Percentiles rank a stretch among this genome's conserved stretches.
These are phyloP conservation scores for Pleurotus tuber-regium DNA, from an alignment of 768 basidiomycete species.

Conservation along the genomic window DNA sequence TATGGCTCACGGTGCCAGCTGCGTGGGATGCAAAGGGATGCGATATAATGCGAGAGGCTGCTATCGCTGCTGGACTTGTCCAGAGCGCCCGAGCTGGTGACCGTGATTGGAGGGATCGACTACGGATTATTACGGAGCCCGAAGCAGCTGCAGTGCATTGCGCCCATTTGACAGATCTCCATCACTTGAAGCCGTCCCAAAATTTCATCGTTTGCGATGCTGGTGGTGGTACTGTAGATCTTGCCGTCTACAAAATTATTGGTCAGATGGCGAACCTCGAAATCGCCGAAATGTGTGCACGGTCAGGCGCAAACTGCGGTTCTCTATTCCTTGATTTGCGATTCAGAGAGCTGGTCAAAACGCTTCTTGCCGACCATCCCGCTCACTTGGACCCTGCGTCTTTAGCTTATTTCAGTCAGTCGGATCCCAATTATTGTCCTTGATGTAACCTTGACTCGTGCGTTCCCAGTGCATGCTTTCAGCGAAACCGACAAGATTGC, in stretches of 20 bases:
- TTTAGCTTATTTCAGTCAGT: constrained; percentile 75
- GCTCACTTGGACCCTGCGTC: constrained; percentile 80
- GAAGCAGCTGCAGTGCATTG: constrained; percentile 94
- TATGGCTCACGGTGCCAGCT: constrained; percentile 85
- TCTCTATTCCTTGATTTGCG: constrained; percentile 85
- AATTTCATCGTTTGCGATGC: constrained; percentile 93
- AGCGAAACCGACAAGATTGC: constrained; percentile 85
- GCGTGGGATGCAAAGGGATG: constrained; percentile 89
- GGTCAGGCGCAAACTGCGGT: constrained; percentile 86
- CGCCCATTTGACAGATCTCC: constrained; percentile 75
- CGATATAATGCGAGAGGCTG: constrained; percentile 82
- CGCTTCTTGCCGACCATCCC: constrained; percentile 78
- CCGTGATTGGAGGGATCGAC: constrained; percentile 71
- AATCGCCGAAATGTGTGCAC: constrained; percentile 87
- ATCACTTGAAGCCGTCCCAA: constrained; percentile 75
- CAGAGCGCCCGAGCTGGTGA: constrained; percentile 70
- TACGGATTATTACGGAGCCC: constrained; percentile 78
- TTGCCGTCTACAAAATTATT: constrained; percentile 73
- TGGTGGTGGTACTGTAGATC: constrained; percentile 58
- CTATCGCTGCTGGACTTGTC: constrained; percentile 78
- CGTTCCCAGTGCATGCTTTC: constrained; percentile 68
- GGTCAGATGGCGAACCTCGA: constrained; percentile 80
- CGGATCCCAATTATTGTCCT: constrained; percentile 1
- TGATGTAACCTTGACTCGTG: constrained; percentile 9
- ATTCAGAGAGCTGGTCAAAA: constrained; percentile 77